A percentile compares a stretch with the other conserved stretches of the same genome.
Evolutionary conservation across 1,284 basidiomycete genomes (phyloP).

Genomic region (Sutorius eximius): DNA sequence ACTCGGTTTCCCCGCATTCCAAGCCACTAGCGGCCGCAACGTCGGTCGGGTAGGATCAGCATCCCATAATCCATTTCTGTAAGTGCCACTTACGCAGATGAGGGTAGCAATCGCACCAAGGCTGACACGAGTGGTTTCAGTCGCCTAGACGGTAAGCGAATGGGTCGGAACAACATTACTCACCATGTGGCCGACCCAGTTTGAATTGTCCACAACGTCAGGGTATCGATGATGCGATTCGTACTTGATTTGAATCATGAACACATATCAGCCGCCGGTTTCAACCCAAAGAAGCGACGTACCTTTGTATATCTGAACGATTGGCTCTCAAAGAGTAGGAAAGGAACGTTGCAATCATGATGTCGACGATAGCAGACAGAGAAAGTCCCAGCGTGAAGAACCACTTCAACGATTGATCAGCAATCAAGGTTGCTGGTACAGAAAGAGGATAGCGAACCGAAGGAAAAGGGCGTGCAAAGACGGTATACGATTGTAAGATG

Average conservation of each 20-base stretch:
- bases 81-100: constrained; percentile 38
- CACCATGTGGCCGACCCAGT: constrained; percentile 49
- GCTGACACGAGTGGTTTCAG: constrained; percentile 25
- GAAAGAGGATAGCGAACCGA: constrained; percentile 6
- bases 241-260: constrained; percentile 33
- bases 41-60: neutral
- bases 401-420: constrained; percentile 38
- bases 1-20: constrained; percentile 40
- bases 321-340: constrained; percentile 44
- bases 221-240: constrained; percentile 44
- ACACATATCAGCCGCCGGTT: neutral
- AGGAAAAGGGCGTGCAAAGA: constrained; percentile 17
- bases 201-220: constrained; percentile 52
- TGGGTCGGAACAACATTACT: neutral
- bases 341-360: constrained; percentile 47
- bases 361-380: constrained; percentile 46
- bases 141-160: neutral
- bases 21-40: constrained; percentile 39
- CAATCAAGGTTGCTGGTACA: neutral
- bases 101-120: constrained; percentile 41
- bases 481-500: constrained; percentile 10
- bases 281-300: neutral
- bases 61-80: neutral
- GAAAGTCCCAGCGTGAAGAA: constrained; percentile 52
- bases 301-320: constrained; percentile 40